Percentiles rank a stretch among this genome's conserved stretches.
Evolutionary conservation across 495 filamentous ascomycete genomes (phyloP).

Genomic region (Daldinia decipiens): DNA sequence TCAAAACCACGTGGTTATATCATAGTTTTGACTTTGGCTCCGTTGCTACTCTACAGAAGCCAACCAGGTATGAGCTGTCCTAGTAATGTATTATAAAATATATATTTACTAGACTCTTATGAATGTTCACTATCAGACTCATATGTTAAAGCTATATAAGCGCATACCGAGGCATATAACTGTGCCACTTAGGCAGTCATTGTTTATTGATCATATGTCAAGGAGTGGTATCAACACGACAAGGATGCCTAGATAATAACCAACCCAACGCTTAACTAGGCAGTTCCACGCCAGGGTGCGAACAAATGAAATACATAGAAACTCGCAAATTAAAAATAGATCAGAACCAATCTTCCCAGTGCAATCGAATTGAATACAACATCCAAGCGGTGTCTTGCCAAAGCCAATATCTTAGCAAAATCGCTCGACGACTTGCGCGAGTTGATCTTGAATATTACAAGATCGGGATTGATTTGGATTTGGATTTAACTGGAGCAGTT

Average conservation of each 20-base stretch:
- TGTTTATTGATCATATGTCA: neutral
- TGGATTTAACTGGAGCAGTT: no score
- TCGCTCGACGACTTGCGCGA: no score
- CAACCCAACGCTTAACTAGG: no score
- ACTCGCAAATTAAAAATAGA: no score
- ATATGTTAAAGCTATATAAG: neutral
- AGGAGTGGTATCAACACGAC: neutral
- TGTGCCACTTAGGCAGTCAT: neutral
- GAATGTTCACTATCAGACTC: neutral
- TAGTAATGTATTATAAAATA: neutral
- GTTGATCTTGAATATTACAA: no score
- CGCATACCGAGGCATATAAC: neutral
- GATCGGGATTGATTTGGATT: no score
- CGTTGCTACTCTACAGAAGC: neutral
- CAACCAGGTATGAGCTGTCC: neutral
- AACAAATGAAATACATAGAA: no score
- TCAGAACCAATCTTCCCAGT: no score
- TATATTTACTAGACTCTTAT: neutral
- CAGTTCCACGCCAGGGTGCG: no score
- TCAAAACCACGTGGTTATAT: constrained; percentile 1
- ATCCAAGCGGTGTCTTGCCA: no score
- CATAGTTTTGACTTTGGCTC: neutral
- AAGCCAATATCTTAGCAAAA: no score
- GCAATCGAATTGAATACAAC: no score
- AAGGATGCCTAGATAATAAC: neutral